A percentile compares a stretch with the other conserved stretches of the same genome.
Evolutionary conservation across 768 basidiomycete genomes (phyloP).

Genomic region (Hypsizygus marmoreus): DNA sequence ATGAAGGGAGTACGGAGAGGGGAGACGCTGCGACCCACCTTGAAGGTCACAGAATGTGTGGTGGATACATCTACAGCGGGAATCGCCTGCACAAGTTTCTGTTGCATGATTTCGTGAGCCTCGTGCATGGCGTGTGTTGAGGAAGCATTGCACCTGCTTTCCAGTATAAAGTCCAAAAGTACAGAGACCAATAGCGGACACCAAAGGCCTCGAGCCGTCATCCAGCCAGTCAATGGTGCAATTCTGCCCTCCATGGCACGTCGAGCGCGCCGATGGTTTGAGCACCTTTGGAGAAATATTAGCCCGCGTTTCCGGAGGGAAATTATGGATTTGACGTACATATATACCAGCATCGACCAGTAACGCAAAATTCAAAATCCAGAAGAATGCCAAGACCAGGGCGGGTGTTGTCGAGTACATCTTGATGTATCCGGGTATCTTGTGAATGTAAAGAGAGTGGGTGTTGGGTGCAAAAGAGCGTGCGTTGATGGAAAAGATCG

Average conservation of each 20-base stretch:
- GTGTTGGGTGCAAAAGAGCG: constrained; percentile 9
- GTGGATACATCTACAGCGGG: constrained; percentile 54
- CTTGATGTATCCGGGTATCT: constrained; percentile 7
- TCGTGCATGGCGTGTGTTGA: background rate
- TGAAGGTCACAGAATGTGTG: constrained; percentile 53
- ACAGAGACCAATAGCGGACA: constrained; percentile 51
- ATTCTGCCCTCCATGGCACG: constrained; percentile 53
- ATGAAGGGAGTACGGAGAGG: too few relatives aligned
- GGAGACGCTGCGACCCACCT: too few relatives aligned
- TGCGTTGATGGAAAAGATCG: constrained; percentile 13
- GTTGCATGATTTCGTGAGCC: constrained; percentile 1
- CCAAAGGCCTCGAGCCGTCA: constrained; percentile 53
- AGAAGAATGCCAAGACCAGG: constrained; percentile 22
- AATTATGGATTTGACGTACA: constrained; percentile 29
- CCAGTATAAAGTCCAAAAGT: constrained; percentile 62
- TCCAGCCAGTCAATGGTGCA: constrained; percentile 67
- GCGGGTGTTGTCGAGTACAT: constrained; percentile 17
- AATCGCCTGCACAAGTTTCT: constrained; percentile 63
- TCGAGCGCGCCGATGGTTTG: constrained; percentile 40
- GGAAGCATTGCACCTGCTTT: constrained; percentile 41
- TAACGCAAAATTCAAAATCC: constrained; percentile 24
- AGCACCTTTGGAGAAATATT: constrained; percentile 41
- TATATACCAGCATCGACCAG: constrained; percentile 40
- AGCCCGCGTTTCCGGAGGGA: background rate
- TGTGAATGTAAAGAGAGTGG: constrained; percentile 11